Base-by-base conservation (phyloP, 2,329 filamentous ascomycete species). In the Neopestalotiopsis rosae region DNA sequence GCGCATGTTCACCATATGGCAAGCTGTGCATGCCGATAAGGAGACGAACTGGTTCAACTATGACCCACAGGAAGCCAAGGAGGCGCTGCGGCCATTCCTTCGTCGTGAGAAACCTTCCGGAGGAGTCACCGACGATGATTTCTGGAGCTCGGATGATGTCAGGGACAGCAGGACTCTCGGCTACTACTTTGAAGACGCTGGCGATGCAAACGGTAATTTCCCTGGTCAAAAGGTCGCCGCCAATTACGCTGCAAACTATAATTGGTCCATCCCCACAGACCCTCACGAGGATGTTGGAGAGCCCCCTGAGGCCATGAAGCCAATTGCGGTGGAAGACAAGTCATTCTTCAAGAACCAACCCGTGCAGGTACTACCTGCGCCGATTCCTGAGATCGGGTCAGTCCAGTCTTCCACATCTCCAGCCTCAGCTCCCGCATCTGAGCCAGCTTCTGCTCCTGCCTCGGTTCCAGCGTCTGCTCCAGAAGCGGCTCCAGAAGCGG, bases 21-120 rank as follows among this genome's bases (percentile, higher is more conserved):
- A 57, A 57, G 52, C 52, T n/a, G 52, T 57, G 24, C 52, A 57
- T 57, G 52, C 52, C 52, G 52, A 57, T n/a, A 28, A 57, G 52
- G 24, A 57, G 24, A 28, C 17, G 17, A n/a, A 28, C 52, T 57
- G 52, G 52, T 57, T 57, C 52, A 57, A 57, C 52, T 57, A 57
- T 28, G 52, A 57, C 24, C 52, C 52, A 28, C 17, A 57, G 24
- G 52, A 57, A 57, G 52, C 52, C 24, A n/a, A 57, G 24, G 52
- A 57, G 24, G 17, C 52, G 17, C 52, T 57, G 24, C 52, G 52
- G 52, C 52, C 52, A n/a, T 57, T 57, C 24, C 52, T 57, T 57
- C 17, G 17, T 7, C 52, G 52, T 2, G 52, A n/a, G 24, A 57
- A 57, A 28, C 24, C 52, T n/a, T n/a, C 52, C 52, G 52, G 52